Evolutionary conservation across 1,284 basidiomycete species (phyloP), one percentile per base, ranked within the genome.

Genomic region (Xerocomus amazonicus): DNA sequence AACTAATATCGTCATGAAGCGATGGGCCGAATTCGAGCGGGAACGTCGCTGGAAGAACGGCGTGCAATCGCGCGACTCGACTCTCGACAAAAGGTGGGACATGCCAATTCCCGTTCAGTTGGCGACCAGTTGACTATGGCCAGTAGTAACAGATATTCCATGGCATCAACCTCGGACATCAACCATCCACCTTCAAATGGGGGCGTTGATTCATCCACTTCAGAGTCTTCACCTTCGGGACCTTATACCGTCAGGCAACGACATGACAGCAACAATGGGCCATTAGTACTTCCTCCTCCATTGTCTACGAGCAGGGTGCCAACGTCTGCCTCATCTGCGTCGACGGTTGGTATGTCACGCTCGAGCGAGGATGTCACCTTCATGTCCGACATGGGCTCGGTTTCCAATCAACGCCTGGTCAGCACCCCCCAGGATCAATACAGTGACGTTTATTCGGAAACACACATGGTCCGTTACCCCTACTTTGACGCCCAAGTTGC

Each of bases 11-110:
- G 88, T 96, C 35, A 98, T 98, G 97, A 99, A 98, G 78, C 83
- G 93, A 43, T 99, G 96, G 96, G 92, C 86, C 43, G 97, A 99
- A 72, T 99, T 97, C 69, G 97, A 99, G 75, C 80, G 96, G 47
- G 97, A 98, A 61, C 77, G 96, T 57, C 79, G 95, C 56, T 97
- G 92, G 90, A 93, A 87, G 80, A 87, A 73, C 60, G 92, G 92
- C 14, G 83, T 81, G 9, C 81, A 86, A 57, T 92, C 90, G 14
- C 79, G 88, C 55, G 94, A 97, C 65, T 93, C 91, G 13, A 76
- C 75, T 2, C 78, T 73, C 62, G 87, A 91, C 6, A 84, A 77
- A 71, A 81, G 79, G 89, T 88, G 62, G 56, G 31, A 81, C 72
- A 33, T 34, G 55, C 39, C 3, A 10, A 40, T 34, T 32, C 45